phyloP scores from a whole-genome alignment of 1,284 basidiomycete genomes.

The Pholiota adiposa region DNA sequence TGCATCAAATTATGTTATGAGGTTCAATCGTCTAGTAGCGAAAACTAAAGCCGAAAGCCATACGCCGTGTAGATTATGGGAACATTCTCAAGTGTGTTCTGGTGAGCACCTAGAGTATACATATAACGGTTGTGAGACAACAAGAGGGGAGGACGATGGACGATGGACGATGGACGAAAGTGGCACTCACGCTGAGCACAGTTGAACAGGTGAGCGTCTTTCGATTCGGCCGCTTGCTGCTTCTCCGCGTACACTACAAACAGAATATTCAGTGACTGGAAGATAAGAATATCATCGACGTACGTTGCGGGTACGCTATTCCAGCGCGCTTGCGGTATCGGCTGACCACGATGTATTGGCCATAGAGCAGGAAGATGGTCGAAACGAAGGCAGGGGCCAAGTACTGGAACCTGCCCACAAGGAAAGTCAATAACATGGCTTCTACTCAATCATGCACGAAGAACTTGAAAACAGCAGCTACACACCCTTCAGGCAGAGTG shows the following conservation, averaged over 20 bases:
- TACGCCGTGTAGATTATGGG: slow-evolving; percentile 50
- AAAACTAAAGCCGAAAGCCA: slow-evolving; percentile 22
- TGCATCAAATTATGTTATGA: slow-evolving; percentile 25
- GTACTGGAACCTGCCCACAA: slow-evolving; percentile 28
- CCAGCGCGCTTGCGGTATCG: slow-evolving; percentile 54
- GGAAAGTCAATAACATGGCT: neutral
- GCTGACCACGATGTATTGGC: slow-evolving; percentile 53
- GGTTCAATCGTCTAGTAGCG: too few species aligned
- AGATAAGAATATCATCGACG: slow-evolving; percentile 9
- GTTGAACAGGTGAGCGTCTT: slow-evolving; percentile 38
- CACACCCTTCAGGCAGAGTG: slow-evolving; percentile 26
- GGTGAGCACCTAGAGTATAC: slow-evolving; percentile 61
- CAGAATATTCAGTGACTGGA: neutral
- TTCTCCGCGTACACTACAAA: slow-evolving; percentile 46
- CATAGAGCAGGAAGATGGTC: slow-evolving; percentile 51
- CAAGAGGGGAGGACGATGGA: neutral
- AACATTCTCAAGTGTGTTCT: slow-evolving; percentile 71
- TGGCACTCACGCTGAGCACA: slow-evolving; percentile 53
- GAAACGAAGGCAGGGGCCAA: slow-evolving; percentile 56
- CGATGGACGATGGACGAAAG: neutral
- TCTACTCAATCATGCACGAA: too few species aligned
- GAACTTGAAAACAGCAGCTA: neutral
- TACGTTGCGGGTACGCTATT: slow-evolving; percentile 71
- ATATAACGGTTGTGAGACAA: slow-evolving; percentile 6
- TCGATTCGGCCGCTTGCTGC: slow-evolving; percentile 37